Evolutionary conservation across 2,329 filamentous ascomycete species (phyloP), one percentile per base, ranked within the genome.

Genomic region (Hymenoscyphus fraxineus): DNA sequence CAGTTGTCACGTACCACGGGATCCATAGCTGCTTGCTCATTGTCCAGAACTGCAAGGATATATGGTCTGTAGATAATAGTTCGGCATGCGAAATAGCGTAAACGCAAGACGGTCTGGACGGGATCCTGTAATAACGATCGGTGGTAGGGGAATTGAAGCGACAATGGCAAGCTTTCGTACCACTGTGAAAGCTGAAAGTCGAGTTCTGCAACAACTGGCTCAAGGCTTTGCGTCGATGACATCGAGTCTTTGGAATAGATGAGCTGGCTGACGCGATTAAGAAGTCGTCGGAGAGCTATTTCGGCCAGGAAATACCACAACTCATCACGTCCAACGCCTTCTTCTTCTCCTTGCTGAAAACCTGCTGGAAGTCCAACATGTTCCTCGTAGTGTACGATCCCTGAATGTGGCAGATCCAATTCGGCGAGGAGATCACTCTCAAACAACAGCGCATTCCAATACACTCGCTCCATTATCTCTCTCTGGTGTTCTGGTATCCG

Each of bases 1-100:
- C 91, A 94, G 73, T 88, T 90, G 59, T 92, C 90, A 69, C 88
- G 85, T 59, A 94, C 90, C 12, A 85, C 83, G 12, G 85, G 86
- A 76, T 94, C 90, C 71, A 89, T 76, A 15, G 88, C 85, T 27
- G 89, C 83, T 69, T 87, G 87, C 71, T 93, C 90, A 66, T 93
- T 91, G 72, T 93, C 88, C 27, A 95, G 78, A 1, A 93, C 91
- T 12, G 90, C 89, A 65, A 93, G 80, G 66, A 94, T 91, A 75
- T 94, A 94, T 0, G 91, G 91, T 35, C 91, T 84, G 78, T 92
- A 94, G 69, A 95, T 94, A 72, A 94, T 93, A 32, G 91, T 94
- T 64, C 90, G 87, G 76, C 91, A 95, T 54, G 91, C 91, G 75
- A 92, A 93, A 78, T 94, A 95, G 38, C 91, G 85, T 66, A 94